Conservation (phyloP, 495 filamentous ascomycete species). For the Lepidopterella palustris region DNA sequence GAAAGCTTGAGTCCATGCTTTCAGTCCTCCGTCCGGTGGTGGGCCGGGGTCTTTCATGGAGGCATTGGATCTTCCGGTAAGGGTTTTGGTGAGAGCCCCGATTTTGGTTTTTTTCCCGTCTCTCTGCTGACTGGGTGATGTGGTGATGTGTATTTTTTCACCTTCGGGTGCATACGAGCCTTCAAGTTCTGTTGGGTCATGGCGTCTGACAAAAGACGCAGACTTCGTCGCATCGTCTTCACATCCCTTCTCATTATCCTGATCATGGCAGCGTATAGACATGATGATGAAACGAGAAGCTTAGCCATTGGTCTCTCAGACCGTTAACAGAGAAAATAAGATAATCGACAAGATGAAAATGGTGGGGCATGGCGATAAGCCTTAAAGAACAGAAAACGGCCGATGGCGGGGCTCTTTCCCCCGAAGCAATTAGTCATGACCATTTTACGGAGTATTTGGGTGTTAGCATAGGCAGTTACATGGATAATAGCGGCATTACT, state of each 20-base stretch:
- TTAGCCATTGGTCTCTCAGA: not conserved
- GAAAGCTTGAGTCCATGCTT: conserved; percentile 62
- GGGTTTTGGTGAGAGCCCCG: conserved; percentile 4
- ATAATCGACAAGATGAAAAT: not conserved
- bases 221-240: not conserved
- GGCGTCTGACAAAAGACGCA: not conserved
- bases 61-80: conserved; percentile 17
- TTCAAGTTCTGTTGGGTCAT: not conserved
- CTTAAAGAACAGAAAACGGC: not conserved
- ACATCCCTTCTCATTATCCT: not conserved
- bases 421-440: not conserved
- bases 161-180: not conserved
- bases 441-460: not conserved
- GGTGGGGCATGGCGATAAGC: not conserved
- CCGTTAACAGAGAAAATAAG: not conserved
- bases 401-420: not conserved
- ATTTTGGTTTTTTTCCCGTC: not conserved
- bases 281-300: not conserved
- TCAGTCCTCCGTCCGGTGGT: conserved; percentile 55
- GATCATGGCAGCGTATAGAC: not conserved
- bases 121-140: not conserved
- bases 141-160: not conserved
- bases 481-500: not conserved
- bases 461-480: not conserved
- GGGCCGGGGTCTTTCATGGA: conserved; percentile 45